A percentile compares a stretch with the other conserved stretches of the same genome.
Conservation (phyloP, 2,329 filamentous ascomycete genomes). For the Emericellopsis atlantica region DNA sequence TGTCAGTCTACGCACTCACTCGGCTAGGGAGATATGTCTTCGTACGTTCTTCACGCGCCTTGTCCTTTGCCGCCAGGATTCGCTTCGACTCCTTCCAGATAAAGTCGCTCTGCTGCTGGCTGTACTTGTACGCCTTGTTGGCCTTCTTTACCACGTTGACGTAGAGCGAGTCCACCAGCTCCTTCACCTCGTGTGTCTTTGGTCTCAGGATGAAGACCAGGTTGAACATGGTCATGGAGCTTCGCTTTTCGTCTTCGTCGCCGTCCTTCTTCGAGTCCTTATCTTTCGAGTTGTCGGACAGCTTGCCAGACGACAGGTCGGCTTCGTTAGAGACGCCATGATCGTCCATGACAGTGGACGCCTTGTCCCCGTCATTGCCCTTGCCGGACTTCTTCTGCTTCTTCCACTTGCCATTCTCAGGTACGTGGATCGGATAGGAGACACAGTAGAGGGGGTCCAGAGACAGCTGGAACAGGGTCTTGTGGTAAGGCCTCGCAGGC, state of each 20-base stretch:
- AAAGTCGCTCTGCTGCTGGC: slow-evolving; percentile 80
- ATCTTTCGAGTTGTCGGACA: slow-evolving; percentile 12
- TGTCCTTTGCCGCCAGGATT: slow-evolving; percentile 71
- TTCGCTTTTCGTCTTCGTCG: slow-evolving; percentile 45
- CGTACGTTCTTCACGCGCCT: slow-evolving; percentile 57
- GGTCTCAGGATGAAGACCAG: slow-evolving; percentile 85
- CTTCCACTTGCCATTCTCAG: slow-evolving; percentile 69
- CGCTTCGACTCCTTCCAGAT: slow-evolving; percentile 83
- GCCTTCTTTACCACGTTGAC: slow-evolving; percentile 84
- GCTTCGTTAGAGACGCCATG: slow-evolving; percentile 10
- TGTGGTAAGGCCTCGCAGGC: slow-evolving; percentile 64
- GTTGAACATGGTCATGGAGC: slow-evolving; percentile 93
- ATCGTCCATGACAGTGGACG: slow-evolving; percentile 5
- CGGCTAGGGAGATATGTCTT: slow-evolving; percentile 1
- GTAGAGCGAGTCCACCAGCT: slow-evolving; percentile 66
- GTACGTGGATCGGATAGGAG: slow-evolving; percentile 73
- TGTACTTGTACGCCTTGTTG: slow-evolving; percentile 84
- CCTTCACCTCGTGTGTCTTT: slow-evolving; percentile 62
- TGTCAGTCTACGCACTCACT: slow-evolving; percentile 1
- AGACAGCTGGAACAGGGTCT: slow-evolving; percentile 69
- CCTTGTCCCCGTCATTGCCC: slow-evolving; percentile 17
- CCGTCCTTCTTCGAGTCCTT: slow-evolving; percentile 21
- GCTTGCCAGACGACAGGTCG: slow-evolving; percentile 11
- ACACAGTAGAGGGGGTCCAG: slow-evolving; percentile 71
- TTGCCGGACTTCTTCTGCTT: slow-evolving; percentile 31